A percentile compares a stretch with the other conserved stretches of the same genome.
phyloP scores from a whole-genome alignment of 768 basidiomycete genomes.

The Lepiota venenata region DNA sequence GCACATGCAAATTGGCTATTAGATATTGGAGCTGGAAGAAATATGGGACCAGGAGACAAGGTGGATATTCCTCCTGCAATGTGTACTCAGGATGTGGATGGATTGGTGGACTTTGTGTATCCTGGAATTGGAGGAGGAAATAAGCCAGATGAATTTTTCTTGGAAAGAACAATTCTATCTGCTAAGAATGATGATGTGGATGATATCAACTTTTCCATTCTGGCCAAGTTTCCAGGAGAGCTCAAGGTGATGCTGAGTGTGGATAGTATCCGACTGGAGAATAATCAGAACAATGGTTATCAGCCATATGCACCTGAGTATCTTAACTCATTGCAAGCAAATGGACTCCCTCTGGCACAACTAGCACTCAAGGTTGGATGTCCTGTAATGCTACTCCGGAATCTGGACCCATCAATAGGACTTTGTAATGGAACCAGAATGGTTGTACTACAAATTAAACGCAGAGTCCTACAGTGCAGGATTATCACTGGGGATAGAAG shows the following conservation, averaged over 20 bases:
- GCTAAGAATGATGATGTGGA: background rate
- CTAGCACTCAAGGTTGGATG: conserved; percentile 1
- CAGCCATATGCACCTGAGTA: background rate
- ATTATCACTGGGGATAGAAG: too few relatives aligned
- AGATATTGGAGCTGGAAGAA: background rate
- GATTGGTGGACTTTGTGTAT: background rate
- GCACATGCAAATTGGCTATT: background rate
- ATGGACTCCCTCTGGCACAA: background rate
- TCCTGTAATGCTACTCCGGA: conserved; percentile 30
- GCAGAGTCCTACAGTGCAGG: conserved; percentile 24
- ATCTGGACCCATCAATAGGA: conserved; percentile 21
- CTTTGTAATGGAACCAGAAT: conserved; percentile 28
- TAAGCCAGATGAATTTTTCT: background rate
- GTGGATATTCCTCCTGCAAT: background rate
- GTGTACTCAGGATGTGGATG: background rate
- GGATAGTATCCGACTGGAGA: background rate
- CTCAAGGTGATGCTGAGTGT: background rate
- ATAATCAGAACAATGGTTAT: background rate
- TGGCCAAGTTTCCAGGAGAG: background rate
- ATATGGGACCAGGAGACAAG: background rate
- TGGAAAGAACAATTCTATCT: background rate
- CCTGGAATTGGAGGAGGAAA: background rate
- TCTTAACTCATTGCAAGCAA: background rate
- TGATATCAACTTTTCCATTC: background rate
- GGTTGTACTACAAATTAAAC: conserved; percentile 16